A percentile compares a stretch with the other conserved stretches of the same genome.
Evolutionary conservation across 305 asterid genomes (phyloP).

Genomic region (Solanum hybrid): DNA sequence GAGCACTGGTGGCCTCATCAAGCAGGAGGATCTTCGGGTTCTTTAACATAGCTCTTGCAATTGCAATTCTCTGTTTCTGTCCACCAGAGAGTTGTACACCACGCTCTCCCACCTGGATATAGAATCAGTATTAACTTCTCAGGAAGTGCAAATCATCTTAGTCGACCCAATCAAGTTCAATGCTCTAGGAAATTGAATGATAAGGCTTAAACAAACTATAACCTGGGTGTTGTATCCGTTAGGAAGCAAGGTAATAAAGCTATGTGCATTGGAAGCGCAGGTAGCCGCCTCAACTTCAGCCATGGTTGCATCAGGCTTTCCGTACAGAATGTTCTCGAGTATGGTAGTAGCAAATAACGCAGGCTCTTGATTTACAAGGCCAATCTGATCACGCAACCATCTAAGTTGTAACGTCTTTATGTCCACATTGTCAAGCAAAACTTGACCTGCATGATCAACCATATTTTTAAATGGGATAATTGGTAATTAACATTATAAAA

Average conservation of each 20-base stretch:
- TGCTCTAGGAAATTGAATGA: neutral
- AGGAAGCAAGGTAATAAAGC: constrained; percentile 84
- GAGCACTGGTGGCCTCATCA: constrained; percentile 94
- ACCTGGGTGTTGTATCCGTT: constrained; percentile 94
- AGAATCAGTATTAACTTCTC: neutral
- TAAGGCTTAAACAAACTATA: neutral
- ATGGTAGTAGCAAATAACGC: constrained; percentile 96
- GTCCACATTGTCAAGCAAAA: constrained; percentile 73
- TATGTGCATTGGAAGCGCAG: constrained; percentile 91
- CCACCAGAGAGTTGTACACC: constrained; percentile 93
- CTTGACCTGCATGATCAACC: constrained; percentile 45
- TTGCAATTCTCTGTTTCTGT: constrained; percentile 88
- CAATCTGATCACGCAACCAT: constrained; percentile 91
- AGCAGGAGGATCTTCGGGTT: constrained; percentile 86
- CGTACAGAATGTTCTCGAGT: constrained; percentile 85
- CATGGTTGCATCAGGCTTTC: constrained; percentile 91
- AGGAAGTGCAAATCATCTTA: neutral
- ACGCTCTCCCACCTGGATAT: constrained; percentile 84
- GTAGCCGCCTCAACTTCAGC: constrained; percentile 92
- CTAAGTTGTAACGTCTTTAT: constrained; percentile 75
- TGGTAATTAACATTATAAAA: neutral
- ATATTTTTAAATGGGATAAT: neutral
- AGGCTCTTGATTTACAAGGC: constrained; percentile 98
- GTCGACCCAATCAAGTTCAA: neutral
- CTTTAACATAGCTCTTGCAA: constrained; percentile 91